Evolutionary conservation across 257 asterid genomes (phyloP).

Genomic region (Solanum corneliomulleri): DNA sequence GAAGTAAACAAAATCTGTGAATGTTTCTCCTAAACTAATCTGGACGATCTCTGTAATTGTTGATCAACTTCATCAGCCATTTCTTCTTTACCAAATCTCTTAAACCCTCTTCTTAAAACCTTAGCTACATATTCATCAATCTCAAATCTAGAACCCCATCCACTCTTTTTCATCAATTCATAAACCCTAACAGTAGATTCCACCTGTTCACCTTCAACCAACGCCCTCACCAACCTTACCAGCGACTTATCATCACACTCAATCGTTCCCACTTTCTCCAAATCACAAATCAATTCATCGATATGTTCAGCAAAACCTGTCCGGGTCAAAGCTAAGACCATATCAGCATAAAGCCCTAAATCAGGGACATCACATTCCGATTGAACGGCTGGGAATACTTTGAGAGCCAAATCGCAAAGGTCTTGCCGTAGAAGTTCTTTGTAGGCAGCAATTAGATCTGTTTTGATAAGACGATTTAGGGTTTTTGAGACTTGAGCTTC

Average conservation of each 20-base stretch:
- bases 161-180: conserved; percentile 50
- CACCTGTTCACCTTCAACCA: conserved; percentile 49
- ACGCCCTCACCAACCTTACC: conserved; percentile 53
- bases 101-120: conserved; percentile 64
- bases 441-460: conserved; percentile 76
- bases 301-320: conserved; percentile 45
- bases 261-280: conserved; percentile 43
- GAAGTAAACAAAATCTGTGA: not conserved
- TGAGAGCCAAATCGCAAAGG: conserved; percentile 47
- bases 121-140: conserved; percentile 65
- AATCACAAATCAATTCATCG: conserved; percentile 31
- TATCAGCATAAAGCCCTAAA: conserved; percentile 45
- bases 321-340: conserved; percentile 40
- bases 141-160: conserved; percentile 31
- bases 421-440: conserved; percentile 90
- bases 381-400: conserved; percentile 51
- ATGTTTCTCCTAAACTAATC: conserved; percentile 29
- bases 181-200: conserved; percentile 73
- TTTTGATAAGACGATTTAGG: conserved; percentile 67
- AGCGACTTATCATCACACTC: conserved; percentile 47
- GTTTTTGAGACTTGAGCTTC: conserved; percentile 13
- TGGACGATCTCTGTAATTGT: conserved; percentile 31
- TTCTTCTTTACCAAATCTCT: conserved; percentile 52
- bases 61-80: conserved; percentile 68
- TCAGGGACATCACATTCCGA: conserved; percentile 51